phyloP scores from a whole-genome alignment of 1,139 yeast genomes.

The Diutina sp. region DNA sequence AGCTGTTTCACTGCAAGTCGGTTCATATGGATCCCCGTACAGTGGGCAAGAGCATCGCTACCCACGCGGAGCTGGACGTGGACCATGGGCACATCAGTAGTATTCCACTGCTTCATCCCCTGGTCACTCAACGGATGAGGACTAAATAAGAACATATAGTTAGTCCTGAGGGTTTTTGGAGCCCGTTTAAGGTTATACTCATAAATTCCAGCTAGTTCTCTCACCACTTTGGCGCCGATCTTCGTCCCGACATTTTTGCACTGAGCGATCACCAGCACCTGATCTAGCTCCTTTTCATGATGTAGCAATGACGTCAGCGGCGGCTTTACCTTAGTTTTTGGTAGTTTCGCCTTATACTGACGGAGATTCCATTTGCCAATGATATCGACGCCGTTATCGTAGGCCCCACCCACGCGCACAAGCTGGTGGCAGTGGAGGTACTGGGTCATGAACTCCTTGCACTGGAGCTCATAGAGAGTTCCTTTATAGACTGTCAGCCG shows the following conservation, averaged over 20 bases:
- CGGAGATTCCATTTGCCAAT: constrained; percentile 45
- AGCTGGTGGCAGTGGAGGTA: constrained; percentile 30
- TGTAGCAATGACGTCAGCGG: neutral
- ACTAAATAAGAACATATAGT: constrained; percentile 32
- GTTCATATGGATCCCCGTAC: neutral
- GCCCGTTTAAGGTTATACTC: constrained; percentile 22
- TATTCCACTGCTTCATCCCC: constrained; percentile 43
- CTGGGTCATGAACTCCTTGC: constrained; percentile 31
- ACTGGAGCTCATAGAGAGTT: constrained; percentile 52
- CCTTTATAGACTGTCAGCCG: constrained; percentile 34
- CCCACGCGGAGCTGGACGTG: constrained; percentile 24
- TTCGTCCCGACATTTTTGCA: constrained; percentile 40
- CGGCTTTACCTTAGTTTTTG: neutral
- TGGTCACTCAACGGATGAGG: constrained; percentile 50
- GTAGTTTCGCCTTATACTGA: constrained; percentile 9
- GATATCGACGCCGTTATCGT: constrained; percentile 65
- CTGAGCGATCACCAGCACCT: constrained; percentile 32
- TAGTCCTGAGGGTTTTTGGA: constrained; percentile 7
- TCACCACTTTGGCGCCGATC: constrained; percentile 37
- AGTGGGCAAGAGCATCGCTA: neutral
- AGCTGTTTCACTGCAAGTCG: neutral
- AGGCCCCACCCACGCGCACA: constrained; percentile 45
- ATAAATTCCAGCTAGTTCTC: constrained; percentile 49
- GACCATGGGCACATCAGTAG: constrained; percentile 40
- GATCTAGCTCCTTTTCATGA: neutral